These are phyloP conservation scores for Tubosaeta sp. DNA, from an alignment of 768 basidiomycete genomes.

Conservation along the genomic window DNA sequence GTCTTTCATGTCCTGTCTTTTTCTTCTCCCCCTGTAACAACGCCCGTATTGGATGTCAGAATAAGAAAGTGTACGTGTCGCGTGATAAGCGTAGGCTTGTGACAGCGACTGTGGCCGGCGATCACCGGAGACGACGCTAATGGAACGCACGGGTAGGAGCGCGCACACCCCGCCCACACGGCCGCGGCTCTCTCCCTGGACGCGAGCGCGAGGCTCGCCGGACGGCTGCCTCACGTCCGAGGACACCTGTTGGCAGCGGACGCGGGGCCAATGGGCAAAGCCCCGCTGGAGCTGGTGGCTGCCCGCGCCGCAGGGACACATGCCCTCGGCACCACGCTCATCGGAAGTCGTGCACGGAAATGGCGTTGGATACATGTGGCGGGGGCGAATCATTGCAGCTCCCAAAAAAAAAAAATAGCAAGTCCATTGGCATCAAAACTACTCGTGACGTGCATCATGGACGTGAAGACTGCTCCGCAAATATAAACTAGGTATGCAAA, in stretches of 20 bases:
- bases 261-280: no score
- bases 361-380: constrained; percentile 15
- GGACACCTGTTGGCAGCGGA: no score
- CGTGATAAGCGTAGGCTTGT: no score
- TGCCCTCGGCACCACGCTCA: no score
- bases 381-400: background rate
- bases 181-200: background rate
- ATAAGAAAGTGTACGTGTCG: no score
- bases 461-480: constrained; percentile 2
- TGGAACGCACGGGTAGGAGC: no score
- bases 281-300: background rate
- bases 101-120: no score
- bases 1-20: background rate
- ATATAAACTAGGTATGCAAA: constrained; percentile 20
- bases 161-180: no score
- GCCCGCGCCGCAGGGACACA: background rate
- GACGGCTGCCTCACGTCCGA: background rate
- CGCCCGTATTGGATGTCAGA: background rate
- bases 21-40: background rate
- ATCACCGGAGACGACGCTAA: no score
- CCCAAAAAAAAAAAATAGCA: background rate
- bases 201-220: background rate
- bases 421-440: no score
- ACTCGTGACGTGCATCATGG: no score
- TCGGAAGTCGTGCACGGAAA: background rate